Evolutionary conservation across 2,329 filamentous ascomycete genomes (phyloP), one percentile per base, ranked within the genome.

Genomic region (Verticillium alfalfae): DNA sequence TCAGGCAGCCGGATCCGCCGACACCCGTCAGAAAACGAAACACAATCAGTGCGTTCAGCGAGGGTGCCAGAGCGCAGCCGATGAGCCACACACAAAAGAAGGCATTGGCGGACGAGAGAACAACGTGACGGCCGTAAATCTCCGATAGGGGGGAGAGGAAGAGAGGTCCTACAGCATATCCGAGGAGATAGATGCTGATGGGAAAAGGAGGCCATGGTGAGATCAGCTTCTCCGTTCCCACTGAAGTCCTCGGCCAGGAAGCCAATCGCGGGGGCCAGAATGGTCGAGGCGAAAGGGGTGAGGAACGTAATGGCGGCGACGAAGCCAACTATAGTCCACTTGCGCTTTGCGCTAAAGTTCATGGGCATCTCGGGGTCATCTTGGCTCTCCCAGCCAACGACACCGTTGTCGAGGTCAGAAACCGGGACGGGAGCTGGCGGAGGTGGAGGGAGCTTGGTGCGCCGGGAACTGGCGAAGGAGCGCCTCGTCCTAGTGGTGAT

Each of bases 251-350:
- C 64, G 65, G 78, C 77, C 31, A 84, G 70, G 38, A 73, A 70
- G 1, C 63, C 62, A 60, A 83, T 79, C 37, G 79, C 81, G 2
- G 82, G 82, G 1, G 82, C 78, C 18, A 84, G 72, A 60, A 89
- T 88, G 1, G 86, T 86, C 7, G 86, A 88, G 0, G 86, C 84
- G 34, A 89, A 84, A 0, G 87, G 86, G 0, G 86, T 88, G 68
- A 89, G 83, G 65, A 89, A 83, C 9, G 86, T 88, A 69, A 88
- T 88, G 64, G 77, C 74, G 0, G 85, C 81, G 22, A 89, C 79
- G 18, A 85, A 78, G 57, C 79, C 71, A 7, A 84, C 81, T 39
- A 84, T 79, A 18, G 80, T 70, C 85, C 86, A 88, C 74, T 88
- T 88, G 66, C 79, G 82, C 18, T 71, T 70, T 7, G 66, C 68